A percentile compares a stretch with the other conserved stretches of the same genome.
Evolutionary conservation across 257 asterid genomes (phyloP).

Genomic region (Ilex aquifolium): DNA sequence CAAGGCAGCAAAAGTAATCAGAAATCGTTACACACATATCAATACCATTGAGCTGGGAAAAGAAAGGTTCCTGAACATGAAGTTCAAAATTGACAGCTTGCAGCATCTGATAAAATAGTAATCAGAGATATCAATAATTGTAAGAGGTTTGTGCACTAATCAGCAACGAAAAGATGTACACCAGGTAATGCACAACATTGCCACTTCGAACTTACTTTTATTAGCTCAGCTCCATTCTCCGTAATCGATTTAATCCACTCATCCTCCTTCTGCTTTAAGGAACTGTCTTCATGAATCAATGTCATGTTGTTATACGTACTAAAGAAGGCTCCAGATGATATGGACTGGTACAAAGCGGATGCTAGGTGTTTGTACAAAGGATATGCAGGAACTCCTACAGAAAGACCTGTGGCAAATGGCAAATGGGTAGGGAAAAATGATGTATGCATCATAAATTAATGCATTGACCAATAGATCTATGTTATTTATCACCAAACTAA

Average conservation of each 20-base stretch:
- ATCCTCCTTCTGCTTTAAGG: slow-evolving; percentile 30
- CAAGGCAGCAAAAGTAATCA: slow-evolving; percentile 2
- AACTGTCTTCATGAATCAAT: slow-evolving; percentile 23
- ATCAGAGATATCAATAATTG: slow-evolving; percentile 9
- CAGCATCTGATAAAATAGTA: slow-evolving; percentile 40
- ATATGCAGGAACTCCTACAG: slow-evolving; percentile 51
- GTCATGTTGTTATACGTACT: slow-evolving; percentile 20
- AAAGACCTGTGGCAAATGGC: slow-evolving; percentile 23
- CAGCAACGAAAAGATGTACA: slow-evolving; percentile 4
- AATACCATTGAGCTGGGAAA: slow-evolving; percentile 68
- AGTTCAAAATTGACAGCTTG: slow-evolving; percentile 66
- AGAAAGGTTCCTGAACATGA: slow-evolving; percentile 86
- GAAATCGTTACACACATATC: not conserved
- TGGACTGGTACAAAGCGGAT: slow-evolving; percentile 39
- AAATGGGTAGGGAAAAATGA: not conserved
- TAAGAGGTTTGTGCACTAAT: slow-evolving; percentile 8
- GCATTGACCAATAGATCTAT: not conserved
- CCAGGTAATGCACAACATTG: not conserved
- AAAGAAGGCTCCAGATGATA: slow-evolving; percentile 36
- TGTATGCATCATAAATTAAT: not conserved
- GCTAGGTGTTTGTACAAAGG: slow-evolving; percentile 76
- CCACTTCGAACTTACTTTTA: slow-evolving; percentile 30
- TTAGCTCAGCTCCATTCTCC: slow-evolving; percentile 47
- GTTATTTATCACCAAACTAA: not conserved
- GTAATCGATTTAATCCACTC: slow-evolving; percentile 41